Conservation (phyloP, 495 filamentous ascomycete genomes). For the Elasticomyces elasticus region DNA sequence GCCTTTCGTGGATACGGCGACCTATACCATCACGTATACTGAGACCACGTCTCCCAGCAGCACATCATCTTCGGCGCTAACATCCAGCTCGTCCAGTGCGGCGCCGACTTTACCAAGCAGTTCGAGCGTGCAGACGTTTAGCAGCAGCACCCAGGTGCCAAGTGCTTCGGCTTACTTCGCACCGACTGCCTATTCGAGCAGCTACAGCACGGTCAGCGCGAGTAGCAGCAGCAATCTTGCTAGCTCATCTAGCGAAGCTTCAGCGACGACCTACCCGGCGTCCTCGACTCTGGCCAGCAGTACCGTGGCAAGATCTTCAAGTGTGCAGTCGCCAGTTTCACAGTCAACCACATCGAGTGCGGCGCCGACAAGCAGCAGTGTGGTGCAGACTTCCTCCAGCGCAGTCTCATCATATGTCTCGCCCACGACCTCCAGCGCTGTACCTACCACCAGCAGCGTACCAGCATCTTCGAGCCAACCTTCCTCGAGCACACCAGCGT, state of each 20-base stretch:
- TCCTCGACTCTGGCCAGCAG: neutral
- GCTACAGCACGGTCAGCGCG: neutral
- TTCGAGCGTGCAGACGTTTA: neutral
- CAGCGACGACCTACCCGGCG: neutral
- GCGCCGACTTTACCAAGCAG: conserved; percentile 1
- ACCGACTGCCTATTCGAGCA: neutral
- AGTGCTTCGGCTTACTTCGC: neutral
- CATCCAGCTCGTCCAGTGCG: conserved; percentile 6
- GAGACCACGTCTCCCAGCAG: conserved; percentile 5
- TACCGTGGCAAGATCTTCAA: neutral
- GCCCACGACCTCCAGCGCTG: neutral
- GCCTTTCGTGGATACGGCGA: neutral
- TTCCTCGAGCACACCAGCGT: neutral
- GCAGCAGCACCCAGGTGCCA: neutral
- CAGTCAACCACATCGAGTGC: neutral
- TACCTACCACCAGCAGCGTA: neutral
- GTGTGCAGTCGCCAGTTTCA: neutral
- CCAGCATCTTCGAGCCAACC: neutral
- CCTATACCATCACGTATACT: conserved; percentile 14
- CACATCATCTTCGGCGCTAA: neutral
- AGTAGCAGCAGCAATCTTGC: neutral
- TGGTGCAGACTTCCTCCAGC: too few species aligned
- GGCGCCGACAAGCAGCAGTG: neutral
- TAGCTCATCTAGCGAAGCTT: neutral
- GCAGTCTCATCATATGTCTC: too few species aligned